Base-by-base conservation (phyloP, 2,329 filamentous ascomycete species). In the Fusarium siculi region DNA sequence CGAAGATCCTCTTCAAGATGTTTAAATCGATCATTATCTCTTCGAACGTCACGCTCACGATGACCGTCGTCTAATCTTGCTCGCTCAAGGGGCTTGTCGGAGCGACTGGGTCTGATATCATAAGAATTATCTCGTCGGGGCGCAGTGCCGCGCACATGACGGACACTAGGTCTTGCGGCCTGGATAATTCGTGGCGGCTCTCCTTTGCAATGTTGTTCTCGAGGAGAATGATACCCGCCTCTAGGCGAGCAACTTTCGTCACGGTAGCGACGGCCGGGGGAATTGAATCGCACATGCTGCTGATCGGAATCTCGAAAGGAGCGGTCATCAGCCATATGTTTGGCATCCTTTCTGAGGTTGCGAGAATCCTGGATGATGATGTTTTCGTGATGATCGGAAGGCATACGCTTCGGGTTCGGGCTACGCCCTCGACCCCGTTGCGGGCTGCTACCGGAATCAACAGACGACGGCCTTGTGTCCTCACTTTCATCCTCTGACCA, bases 151-250 rank as follows among this genome's bases (percentile, higher is more conserved):
- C 68, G 60, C 18, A 77, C 71, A 28, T 66, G 67, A 4, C 76
- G 76, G 36, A 73, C 55, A 25, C 57, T 43, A 16, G 42, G n/a
- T 53, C 58, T 44, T 50, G 50, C 40, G 36, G 43, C 46, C 54
- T 77, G 74, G 15, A 76, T 53, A 56, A 77, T 73, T 10, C 70
- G 74, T 36, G 74, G 74, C 32, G 60, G 49, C 10, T 52, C 54
- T 32, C 37, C 64, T 42, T 65, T 64, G n/a, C 68, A 53, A 19
- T 70, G 32, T 47, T 63, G 62, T 30, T 76, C 70, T 18, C 37
- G 59, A n/a, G 39, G 36, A 12, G 59, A 53, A 39, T 52, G 44
- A 32, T 50, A 40, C n/a, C 55, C 62, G n/a, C 52, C 68, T 46
- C 52, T 73, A 15, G 65, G 71, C 10, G 67, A 68, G n/a, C 39